These are phyloP conservation scores for Tulasnella sp. DNA, from an alignment of 768 basidiomycete genomes.

Conservation along the genomic window DNA sequence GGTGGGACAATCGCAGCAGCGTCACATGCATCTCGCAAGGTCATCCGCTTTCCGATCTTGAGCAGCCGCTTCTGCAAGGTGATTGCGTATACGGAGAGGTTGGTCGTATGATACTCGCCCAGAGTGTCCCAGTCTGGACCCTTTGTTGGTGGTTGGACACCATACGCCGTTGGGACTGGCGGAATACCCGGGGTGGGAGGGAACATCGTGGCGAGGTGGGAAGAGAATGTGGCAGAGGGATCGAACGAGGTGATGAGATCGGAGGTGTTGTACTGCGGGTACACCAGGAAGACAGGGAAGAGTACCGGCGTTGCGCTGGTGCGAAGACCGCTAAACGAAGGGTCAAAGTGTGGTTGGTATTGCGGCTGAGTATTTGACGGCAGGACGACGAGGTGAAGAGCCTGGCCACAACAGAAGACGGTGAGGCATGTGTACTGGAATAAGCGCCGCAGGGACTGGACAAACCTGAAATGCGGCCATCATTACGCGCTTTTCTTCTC, in stretches of 20 bases:
- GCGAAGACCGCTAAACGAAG: slow-evolving; percentile 38
- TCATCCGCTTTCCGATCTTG: slow-evolving; percentile 87
- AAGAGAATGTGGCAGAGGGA: slow-evolving; percentile 71
- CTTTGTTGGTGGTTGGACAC: slow-evolving; percentile 34
- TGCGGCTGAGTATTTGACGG: slow-evolving; percentile 42
- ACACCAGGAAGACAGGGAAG: slow-evolving; percentile 84
- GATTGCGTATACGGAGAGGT: slow-evolving; percentile 71
- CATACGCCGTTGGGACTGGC: slow-evolving; percentile 20
- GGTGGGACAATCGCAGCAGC: slow-evolving; percentile 47
- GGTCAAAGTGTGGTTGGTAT: slow-evolving; percentile 47
- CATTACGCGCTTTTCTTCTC: slow-evolving; percentile 42
- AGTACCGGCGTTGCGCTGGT: slow-evolving; percentile 46
- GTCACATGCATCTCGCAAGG: slow-evolving; percentile 31
- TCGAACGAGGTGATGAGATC: slow-evolving; percentile 80
- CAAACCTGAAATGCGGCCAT: slow-evolving; percentile 53
- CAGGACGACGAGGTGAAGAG: slow-evolving; percentile 54
- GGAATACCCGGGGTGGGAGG: slow-evolving; percentile 29
- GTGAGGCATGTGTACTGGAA: background rate
- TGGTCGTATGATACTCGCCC: slow-evolving; percentile 49
- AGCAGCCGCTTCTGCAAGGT: slow-evolving; percentile 64
- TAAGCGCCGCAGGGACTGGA: slow-evolving; percentile 1
- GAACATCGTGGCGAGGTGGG: slow-evolving; percentile 72
- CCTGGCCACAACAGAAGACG: slow-evolving; percentile 33
- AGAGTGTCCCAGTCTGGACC: slow-evolving; percentile 62
- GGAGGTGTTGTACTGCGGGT: slow-evolving; percentile 79